Evolutionary conservation across 352 stramenopile genomes (phyloP).

Genomic region (Pythium grandisporangium): DNA sequence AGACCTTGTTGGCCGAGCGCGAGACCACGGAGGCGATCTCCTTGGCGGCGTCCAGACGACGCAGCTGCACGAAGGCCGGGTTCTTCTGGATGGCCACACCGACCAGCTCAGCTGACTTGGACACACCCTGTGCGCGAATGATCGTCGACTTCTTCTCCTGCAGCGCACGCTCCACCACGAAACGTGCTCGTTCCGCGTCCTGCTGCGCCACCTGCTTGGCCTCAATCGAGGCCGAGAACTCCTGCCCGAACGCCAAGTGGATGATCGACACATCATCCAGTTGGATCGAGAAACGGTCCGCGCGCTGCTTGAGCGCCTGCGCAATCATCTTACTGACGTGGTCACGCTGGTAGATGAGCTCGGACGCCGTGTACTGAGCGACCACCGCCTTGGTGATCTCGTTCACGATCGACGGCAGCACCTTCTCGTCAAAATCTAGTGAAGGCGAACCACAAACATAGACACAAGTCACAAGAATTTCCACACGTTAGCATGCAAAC

Average conservation of each 20-base stretch:
- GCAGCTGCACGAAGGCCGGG: constrained; percentile 98
- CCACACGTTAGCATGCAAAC: no score
- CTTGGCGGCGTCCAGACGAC: constrained; percentile 97
- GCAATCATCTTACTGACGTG: constrained; percentile 93
- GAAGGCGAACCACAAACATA: constrained; percentile 1
- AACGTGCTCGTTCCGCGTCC: constrained; percentile 97
- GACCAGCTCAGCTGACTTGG: constrained; percentile 97
- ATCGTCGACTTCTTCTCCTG: constrained; percentile 99
- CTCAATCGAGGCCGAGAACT: constrained; percentile 99
- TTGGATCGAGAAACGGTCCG: constrained; percentile 89
- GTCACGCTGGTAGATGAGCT: constrained; percentile 99
- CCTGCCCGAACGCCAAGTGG: constrained; percentile 96
- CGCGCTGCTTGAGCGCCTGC: constrained; percentile 67
- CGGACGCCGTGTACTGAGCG: constrained; percentile 97
- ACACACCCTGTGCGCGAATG: constrained; percentile 96
- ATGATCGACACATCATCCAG: constrained; percentile 99
- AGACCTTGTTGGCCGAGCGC: constrained; percentile 95
- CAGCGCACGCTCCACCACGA: constrained; percentile 96
- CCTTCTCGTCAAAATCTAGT: constrained; percentile 96
- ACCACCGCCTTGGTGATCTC: constrained; percentile 99
- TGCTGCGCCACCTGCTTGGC: constrained; percentile 99
- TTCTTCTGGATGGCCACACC: constrained; percentile 99
- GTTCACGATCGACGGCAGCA: constrained; percentile 98
- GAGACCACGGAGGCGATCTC: constrained; percentile 97
- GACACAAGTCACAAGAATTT: neutral